Evolutionary conservation across 2,329 filamentous ascomycete species (phyloP), one percentile per base, ranked within the genome.

Genomic region (Alternaria triticimaculans): DNA sequence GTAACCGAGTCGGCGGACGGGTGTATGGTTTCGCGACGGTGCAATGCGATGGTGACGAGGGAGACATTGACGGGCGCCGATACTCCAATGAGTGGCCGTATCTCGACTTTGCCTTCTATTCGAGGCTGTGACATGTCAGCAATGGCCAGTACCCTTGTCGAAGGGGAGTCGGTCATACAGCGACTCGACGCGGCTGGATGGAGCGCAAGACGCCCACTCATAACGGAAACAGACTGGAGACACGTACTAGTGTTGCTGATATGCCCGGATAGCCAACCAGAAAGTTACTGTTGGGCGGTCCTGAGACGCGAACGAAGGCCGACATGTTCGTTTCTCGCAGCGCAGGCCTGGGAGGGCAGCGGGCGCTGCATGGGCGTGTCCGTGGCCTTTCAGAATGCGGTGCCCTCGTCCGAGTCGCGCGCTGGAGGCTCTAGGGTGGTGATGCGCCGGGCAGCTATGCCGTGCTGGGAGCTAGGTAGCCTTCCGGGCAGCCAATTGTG

Each of bases 201-300:
- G 57, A 60, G 54, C 50, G 63, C 48, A 30, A 54, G 44, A 48
- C 26, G 25, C 20, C 33, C 45, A 57, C 60, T 58, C 44, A 56
- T 15, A 37, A 49, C 21, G 21, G 43, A 58, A 61, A 28, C 41
- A 44, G 15, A 44, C 7, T 25, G 37, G 49, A 49, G 48, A 33
- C 41, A 88, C 93, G 83, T 87, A 97, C 94, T 88, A 97, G 83
- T 41, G 96, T 99, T 76, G 96, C 96, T 60, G 95, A 97, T 81
- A 99, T 98, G 73, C 96, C 96, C 60, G 96, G 96, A 82, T 98
- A 99, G 74, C 96, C 96, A 73, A 98, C 93, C 69, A 98, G 87
- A 80, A 97, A 97, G 83, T 92, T 96, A 83, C 93, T 96, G 84
- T 99, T 99, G 74, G 96, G 94, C 79, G 94, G 94, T 79, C 96